A percentile compares a stretch with the other conserved stretches of the same genome.
Evolutionary conservation across 148 eudicot genomes (phyloP).

Genomic region (Rhododendron vialii): DNA sequence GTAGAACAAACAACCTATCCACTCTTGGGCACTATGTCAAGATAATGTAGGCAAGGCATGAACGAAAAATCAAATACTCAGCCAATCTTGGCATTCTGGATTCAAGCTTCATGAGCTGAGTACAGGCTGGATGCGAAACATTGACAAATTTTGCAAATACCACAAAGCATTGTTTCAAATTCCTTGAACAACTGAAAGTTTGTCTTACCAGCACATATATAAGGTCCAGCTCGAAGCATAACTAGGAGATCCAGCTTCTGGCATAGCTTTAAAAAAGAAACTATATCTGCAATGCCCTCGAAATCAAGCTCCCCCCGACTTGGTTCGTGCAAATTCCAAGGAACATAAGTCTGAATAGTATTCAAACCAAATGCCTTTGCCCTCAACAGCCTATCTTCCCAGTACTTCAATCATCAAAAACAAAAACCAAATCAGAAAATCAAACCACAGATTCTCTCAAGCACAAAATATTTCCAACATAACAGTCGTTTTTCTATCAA

Average conservation of each 20-base stretch:
- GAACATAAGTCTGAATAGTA: constrained; percentile 90
- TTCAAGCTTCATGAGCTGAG: neutral
- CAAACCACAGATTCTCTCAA: neutral
- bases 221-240: constrained; percentile 97
- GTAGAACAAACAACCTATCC: neutral
- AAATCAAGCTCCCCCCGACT: constrained; percentile 59
- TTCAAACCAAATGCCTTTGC: constrained; percentile 95
- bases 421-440: neutral
- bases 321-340: constrained; percentile 98
- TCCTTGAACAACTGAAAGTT: neutral
- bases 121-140: neutral
- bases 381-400: constrained; percentile 91
- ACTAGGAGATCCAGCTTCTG: constrained; percentile 75
- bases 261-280: constrained; percentile 70
- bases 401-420: constrained; percentile 47
- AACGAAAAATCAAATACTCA: neutral
- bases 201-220: constrained; percentile 80
- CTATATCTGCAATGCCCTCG: constrained; percentile 75
- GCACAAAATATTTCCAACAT: neutral
- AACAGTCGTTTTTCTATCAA: neutral
- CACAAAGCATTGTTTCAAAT: neutral
- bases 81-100: neutral
- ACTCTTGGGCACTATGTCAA: neutral
- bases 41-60: neutral
- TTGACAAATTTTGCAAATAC: neutral